phyloP scores from a whole-genome alignment of 768 basidiomycete genomes.

The Dendrothele bispora region DNA sequence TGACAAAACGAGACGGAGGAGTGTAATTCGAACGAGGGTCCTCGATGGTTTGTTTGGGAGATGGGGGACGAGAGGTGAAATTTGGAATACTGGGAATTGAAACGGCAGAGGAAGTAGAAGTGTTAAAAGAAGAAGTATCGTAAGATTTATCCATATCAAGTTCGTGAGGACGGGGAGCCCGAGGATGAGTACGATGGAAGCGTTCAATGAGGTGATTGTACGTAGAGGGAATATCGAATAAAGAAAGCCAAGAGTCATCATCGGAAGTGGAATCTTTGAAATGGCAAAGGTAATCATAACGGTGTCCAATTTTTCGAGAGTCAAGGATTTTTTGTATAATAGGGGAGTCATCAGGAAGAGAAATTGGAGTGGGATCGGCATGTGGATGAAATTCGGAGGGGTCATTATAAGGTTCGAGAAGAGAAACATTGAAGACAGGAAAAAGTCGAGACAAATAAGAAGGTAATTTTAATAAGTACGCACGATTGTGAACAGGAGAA shows the following conservation, averaged over 20 bases:
- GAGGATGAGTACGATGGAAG: constrained; percentile 2
- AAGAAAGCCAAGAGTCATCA: constrained; percentile 5
- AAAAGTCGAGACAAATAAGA: constrained; percentile 19
- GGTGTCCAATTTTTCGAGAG: constrained; percentile 6
- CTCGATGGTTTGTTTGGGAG: too few species aligned
- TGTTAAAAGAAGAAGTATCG: background rate
- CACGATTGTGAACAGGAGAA: constrained; percentile 4
- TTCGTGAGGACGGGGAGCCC: background rate
- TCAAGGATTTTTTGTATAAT: constrained; percentile 6
- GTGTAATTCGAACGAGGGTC: constrained; percentile 2
- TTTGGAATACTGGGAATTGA: background rate
- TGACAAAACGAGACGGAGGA: constrained; percentile 11
- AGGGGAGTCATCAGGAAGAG: background rate
- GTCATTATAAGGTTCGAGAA: constrained; percentile 10
- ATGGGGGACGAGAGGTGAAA: background rate
- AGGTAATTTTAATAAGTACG: constrained; percentile 19
- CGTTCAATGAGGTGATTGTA: constrained; percentile 3
- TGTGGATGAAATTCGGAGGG: constrained; percentile 1
- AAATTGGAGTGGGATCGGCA: constrained; percentile 2
- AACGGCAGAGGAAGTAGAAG: background rate
- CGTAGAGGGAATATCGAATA: constrained; percentile 5
- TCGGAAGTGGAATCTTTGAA: constrained; percentile 1
- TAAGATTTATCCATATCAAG: constrained; percentile 6
- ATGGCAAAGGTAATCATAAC: constrained; percentile 8
- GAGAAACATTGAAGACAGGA: constrained; percentile 27